Conservation (phyloP, 768 basidiomycete genomes). For the Chalciporus sphaerocephalus region DNA sequence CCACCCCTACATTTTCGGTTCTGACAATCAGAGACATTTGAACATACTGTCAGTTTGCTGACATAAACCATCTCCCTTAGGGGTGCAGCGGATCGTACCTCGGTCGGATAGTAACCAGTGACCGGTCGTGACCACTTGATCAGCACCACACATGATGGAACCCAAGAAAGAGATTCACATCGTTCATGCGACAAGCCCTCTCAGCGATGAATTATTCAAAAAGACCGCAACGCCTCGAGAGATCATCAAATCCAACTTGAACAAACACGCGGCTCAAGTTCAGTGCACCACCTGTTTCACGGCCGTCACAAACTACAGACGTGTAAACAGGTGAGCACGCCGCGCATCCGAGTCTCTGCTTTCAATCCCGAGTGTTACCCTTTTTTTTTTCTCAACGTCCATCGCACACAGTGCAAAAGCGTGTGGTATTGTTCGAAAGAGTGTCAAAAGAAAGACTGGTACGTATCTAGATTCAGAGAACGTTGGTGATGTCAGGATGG, state of each 20-base stretch:
- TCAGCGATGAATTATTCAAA: slow-evolving; percentile 4
- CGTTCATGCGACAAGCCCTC: slow-evolving; percentile 11
- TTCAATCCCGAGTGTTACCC: too few relatives aligned
- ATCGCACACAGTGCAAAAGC: slow-evolving; percentile 14
- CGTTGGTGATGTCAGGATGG: too few relatives aligned
- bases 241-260: slow-evolving; percentile 10
- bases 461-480: background rate
- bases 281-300: slow-evolving; percentile 16
- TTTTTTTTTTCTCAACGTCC: background rate
- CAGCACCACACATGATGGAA: background rate
- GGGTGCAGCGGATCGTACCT: too few relatives aligned
- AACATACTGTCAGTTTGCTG: too few relatives aligned
- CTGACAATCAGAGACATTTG: too few relatives aligned
- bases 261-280: background rate
- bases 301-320: slow-evolving; percentile 6
- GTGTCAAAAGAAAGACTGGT: slow-evolving; percentile 21
- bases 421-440: slow-evolving; percentile 22
- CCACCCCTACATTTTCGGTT: too few relatives aligned
- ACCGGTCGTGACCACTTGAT: too few relatives aligned
- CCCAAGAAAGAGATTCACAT: slow-evolving; percentile 2
- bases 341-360: too few relatives aligned
- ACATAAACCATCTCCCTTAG: too few relatives aligned
- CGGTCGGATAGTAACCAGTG: too few relatives aligned
- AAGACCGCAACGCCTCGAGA: slow-evolving; percentile 6
- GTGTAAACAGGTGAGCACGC: slow-evolving; percentile 8